Evolutionary conservation across 1,284 basidiomycete species (phyloP).

Genomic region (Heliocybe sulcata): DNA sequence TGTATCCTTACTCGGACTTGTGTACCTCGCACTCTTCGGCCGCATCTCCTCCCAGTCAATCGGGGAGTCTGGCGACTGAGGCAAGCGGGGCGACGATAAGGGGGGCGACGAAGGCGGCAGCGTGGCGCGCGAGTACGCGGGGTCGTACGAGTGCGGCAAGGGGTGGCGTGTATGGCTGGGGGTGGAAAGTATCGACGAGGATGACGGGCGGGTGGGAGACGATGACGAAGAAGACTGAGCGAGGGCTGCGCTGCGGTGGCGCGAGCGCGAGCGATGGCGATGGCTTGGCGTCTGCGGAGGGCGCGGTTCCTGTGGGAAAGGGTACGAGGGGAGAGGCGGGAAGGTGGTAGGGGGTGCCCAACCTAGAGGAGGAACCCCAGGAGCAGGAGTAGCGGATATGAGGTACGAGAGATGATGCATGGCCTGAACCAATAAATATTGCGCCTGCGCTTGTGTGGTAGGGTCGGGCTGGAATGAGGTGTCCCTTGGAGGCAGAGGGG

Average conservation of each 20-base stretch:
- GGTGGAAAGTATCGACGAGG: constrained; percentile 22
- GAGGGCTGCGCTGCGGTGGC: constrained; percentile 5
- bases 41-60: neutral
- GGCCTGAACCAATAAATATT: constrained; percentile 26
- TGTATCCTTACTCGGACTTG: too few relatives aligned
- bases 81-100: constrained; percentile 34
- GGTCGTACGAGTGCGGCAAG: constrained; percentile 31
- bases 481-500: constrained; percentile 10
- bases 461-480: constrained; percentile 1
- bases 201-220: constrained; percentile 14
- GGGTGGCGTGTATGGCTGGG: constrained; percentile 28
- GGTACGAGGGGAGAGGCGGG: constrained; percentile 6
- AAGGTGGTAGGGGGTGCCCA: constrained; percentile 12
- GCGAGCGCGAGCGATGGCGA: constrained; percentile 19
- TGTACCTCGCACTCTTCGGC: constrained; percentile 3
- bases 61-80: constrained; percentile 20
- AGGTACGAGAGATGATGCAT: constrained; percentile 25
- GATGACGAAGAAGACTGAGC: constrained; percentile 10
- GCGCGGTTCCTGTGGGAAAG: constrained; percentile 2
- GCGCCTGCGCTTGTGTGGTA: constrained; percentile 23
- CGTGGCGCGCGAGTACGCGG: constrained; percentile 33
- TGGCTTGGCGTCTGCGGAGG: constrained; percentile 12
- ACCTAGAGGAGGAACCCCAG: constrained; percentile 15
- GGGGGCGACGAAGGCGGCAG: constrained; percentile 38
- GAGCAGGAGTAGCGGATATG: constrained; percentile 11